Evolutionary conservation across 2,329 filamentous ascomycete species (phyloP).

Genomic region (Ophidiomyces ophidiicola): DNA sequence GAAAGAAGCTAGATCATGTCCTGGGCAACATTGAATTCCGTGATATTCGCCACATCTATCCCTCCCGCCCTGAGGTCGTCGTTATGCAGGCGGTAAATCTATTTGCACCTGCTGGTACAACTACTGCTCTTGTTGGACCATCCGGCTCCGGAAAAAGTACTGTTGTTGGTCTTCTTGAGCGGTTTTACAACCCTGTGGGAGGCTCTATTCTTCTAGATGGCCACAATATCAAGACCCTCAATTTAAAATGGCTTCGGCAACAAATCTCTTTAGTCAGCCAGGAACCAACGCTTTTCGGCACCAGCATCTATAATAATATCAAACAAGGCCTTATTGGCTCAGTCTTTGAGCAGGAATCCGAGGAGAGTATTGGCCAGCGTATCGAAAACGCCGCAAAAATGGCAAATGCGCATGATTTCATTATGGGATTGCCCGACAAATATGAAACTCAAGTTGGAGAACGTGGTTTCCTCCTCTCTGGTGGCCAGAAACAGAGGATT

Average conservation of each 20-base stretch:
- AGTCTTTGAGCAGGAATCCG: conserved; percentile 52
- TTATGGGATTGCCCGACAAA: conserved; percentile 65
- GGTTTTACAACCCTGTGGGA: conserved; percentile 82
- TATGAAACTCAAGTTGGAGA: conserved; percentile 95
- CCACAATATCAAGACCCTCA: conserved; percentile 65
- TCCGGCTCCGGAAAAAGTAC: conserved; percentile 93
- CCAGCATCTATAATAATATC: conserved; percentile 82
- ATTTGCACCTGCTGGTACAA: conserved; percentile 73
- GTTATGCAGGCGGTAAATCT: conserved; percentile 79
- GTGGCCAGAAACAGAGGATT: conserved; percentile 93
- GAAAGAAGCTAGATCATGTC: conserved; percentile 60
- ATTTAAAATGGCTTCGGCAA: conserved; percentile 80
- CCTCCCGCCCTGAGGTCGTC: conserved; percentile 76
- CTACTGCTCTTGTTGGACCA: conserved; percentile 82
- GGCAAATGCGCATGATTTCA: conserved; percentile 91
- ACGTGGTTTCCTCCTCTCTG: conserved; percentile 79
- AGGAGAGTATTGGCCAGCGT: conserved; percentile 57
- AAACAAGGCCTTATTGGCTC: conserved; percentile 83
- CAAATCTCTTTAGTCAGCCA: conserved; percentile 89
- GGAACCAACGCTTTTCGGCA: conserved; percentile 81
- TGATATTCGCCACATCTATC: conserved; percentile 84
- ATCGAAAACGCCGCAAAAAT: conserved; percentile 73
- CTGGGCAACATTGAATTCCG: conserved; percentile 69
- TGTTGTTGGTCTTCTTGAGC: conserved; percentile 81
- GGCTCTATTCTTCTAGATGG: conserved; percentile 73